These are phyloP conservation scores for Salix exigua DNA, from an alignment of 345 rosid genomes.

Conservation along the genomic window DNA sequence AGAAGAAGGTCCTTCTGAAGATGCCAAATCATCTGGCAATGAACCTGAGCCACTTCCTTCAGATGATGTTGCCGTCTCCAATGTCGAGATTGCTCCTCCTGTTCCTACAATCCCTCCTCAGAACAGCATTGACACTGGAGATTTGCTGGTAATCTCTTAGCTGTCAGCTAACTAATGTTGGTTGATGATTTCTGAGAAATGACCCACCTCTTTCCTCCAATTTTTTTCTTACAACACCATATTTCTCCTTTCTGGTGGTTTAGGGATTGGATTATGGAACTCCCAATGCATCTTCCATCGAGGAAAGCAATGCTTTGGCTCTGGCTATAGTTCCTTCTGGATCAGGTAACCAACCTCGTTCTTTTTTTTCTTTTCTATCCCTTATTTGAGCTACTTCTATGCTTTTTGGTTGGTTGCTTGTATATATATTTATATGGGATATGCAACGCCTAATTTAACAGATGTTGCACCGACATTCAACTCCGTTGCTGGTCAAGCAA, in stretches of 20 bases:
- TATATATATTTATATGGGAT: not conserved
- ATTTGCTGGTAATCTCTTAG: slow-evolving; percentile 58
- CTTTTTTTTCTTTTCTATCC: slow-evolving; percentile 5
- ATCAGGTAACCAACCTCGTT: slow-evolving; percentile 32
- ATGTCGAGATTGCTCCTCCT: slow-evolving; percentile 42
- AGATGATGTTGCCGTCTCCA: slow-evolving; percentile 39
- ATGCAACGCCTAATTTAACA: slow-evolving; percentile 17
- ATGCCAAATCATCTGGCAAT: slow-evolving; percentile 39
- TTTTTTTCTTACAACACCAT: slow-evolving; percentile 1
- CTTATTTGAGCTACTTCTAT: not conserved
- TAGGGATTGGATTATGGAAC: slow-evolving; percentile 61
- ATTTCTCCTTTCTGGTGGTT: not conserved
- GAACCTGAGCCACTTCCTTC: slow-evolving; percentile 61
- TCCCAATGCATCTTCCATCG: slow-evolving; percentile 69
- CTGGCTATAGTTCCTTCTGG: slow-evolving; percentile 78
- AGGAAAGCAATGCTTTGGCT: slow-evolving; percentile 87
- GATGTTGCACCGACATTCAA: slow-evolving; percentile 49
- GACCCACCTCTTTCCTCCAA: not conserved
- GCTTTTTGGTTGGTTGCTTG: not conserved
- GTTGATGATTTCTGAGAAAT: not conserved
- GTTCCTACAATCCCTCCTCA: slow-evolving; percentile 53
- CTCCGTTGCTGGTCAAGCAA: slow-evolving; percentile 48
- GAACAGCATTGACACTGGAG: slow-evolving; percentile 61
- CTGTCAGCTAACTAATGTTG: not conserved
- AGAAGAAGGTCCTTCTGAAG: slow-evolving; percentile 69